Percentiles rank a stretch among this genome's conserved stretches.
Conservation (phyloP, 2,329 filamentous ascomycete species). For the Pochonia chlamydosporia region DNA sequence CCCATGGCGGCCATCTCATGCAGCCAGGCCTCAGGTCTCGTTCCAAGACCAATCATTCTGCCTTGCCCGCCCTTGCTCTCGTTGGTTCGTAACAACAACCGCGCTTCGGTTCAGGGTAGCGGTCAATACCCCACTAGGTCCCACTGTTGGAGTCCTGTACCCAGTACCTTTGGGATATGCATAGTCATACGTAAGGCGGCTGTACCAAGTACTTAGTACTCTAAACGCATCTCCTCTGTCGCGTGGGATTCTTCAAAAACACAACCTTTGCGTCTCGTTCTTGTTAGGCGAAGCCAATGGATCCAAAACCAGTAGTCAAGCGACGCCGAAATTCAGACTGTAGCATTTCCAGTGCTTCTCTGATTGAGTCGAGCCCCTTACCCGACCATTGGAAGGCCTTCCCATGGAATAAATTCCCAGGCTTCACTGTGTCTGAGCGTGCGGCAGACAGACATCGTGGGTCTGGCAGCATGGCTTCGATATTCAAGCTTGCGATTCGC, state of each 20-base stretch:
- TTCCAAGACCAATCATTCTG: too few species aligned
- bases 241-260: neutral
- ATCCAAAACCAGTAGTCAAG: neutral
- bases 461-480: conserved; percentile 5
- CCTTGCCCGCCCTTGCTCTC: too few species aligned
- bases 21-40: too few species aligned
- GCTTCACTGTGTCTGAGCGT: neutral
- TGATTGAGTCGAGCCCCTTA: neutral
- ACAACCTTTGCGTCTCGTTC: neutral
- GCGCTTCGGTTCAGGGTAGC: neutral
- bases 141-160: neutral
- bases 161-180: neutral
- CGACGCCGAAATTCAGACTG: neutral
- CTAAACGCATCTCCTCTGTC: neutral
- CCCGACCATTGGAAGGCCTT: neutral
- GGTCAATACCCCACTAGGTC: neutral
- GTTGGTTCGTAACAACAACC: too few species aligned
- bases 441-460: conserved; percentile 1
- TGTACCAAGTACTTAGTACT: neutral
- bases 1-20: too few species aligned
- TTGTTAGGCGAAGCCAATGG: neutral
- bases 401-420: neutral
- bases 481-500: neutral
- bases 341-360: neutral
- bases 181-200: neutral